Percentiles rank a stretch among this genome's conserved stretches.
phyloP scores from a whole-genome alignment of 148 eudicot species.

The Vaccinium vitisidaea region DNA sequence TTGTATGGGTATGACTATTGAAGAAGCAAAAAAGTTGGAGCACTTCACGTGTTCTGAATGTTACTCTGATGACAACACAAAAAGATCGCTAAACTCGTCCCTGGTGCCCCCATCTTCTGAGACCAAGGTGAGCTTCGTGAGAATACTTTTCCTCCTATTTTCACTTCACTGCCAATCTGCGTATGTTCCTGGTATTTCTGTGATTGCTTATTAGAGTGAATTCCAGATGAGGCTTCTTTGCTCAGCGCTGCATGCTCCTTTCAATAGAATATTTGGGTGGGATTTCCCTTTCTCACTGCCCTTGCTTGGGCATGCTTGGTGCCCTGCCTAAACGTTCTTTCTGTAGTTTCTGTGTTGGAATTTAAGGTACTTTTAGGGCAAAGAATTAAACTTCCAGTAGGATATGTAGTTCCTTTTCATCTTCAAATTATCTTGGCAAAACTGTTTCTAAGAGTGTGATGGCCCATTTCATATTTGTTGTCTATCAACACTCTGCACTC shows the following conservation, averaged over 20 bases:
- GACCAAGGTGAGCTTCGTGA: constrained; percentile 49
- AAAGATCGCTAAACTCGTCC: constrained; percentile 52
- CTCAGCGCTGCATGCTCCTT: not conserved
- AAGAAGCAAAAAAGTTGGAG: constrained; percentile 87
- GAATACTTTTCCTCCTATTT: constrained; percentile 4
- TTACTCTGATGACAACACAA: constrained; percentile 58
- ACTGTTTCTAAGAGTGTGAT: not conserved
- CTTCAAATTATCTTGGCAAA: not conserved
- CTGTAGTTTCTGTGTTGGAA: not conserved
- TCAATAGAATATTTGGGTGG: not conserved
- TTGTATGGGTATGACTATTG: constrained; percentile 93
- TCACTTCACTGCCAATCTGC: not conserved
- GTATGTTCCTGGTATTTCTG: not conserved
- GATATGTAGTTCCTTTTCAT: not conserved
- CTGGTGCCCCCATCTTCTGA: constrained; percentile 49
- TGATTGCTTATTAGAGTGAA: not conserved
- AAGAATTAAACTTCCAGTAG: not conserved
- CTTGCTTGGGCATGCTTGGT: not conserved
- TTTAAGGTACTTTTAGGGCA: not conserved
- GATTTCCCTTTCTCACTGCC: not conserved
- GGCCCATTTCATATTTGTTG: not conserved
- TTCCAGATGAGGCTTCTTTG: not conserved
- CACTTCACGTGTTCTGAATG: constrained; percentile 86
- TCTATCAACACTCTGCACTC: not conserved
- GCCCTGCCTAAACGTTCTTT: not conserved